Evolutionary conservation across 73 alveolate genomes (phyloP).

Genomic region (Diophrys sp.): DNA sequence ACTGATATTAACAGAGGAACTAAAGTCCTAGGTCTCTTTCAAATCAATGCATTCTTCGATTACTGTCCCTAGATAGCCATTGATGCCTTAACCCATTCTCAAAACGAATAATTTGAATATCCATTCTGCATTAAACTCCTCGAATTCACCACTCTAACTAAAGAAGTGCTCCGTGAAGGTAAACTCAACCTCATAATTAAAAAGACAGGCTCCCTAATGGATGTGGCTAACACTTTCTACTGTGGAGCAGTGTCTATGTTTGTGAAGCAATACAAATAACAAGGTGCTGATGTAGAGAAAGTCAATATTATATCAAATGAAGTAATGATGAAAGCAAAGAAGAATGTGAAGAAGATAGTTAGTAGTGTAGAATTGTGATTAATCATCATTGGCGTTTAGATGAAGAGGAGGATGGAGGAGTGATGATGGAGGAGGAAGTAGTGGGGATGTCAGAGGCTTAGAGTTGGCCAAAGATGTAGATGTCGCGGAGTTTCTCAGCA

Average conservation of each 20-base stretch:
- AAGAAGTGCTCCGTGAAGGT: conserved; percentile 12
- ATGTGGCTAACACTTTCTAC: neutral
- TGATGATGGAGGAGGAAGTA: no score
- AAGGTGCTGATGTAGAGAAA: no score
- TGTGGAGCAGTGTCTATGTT: neutral
- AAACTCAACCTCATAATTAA: neutral
- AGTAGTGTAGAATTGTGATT: no score
- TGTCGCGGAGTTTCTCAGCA: no score
- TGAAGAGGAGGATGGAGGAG: no score
- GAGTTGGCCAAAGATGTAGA: no score
- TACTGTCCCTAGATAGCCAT: conserved; percentile 15
- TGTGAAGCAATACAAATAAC: no score
- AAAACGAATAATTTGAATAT: conserved; percentile 18
- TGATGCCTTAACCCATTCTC: neutral
- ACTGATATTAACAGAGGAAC: conserved; percentile 81
- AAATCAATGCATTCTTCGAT: conserved; percentile 53
- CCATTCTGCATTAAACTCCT: conserved; percentile 30
- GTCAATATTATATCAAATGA: no score
- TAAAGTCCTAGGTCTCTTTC: conserved; percentile 67
- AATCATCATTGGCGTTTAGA: no score
- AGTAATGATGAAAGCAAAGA: no score
- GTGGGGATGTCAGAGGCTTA: no score
- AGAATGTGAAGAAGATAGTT: no score
- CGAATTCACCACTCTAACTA: conserved; percentile 2
- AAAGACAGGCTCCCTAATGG: neutral